Evolutionary conservation across 192 early-diverging fungal species (phyloP), one percentile per base, ranked within the genome.

Genomic region (Backusella psychrophila): DNA sequence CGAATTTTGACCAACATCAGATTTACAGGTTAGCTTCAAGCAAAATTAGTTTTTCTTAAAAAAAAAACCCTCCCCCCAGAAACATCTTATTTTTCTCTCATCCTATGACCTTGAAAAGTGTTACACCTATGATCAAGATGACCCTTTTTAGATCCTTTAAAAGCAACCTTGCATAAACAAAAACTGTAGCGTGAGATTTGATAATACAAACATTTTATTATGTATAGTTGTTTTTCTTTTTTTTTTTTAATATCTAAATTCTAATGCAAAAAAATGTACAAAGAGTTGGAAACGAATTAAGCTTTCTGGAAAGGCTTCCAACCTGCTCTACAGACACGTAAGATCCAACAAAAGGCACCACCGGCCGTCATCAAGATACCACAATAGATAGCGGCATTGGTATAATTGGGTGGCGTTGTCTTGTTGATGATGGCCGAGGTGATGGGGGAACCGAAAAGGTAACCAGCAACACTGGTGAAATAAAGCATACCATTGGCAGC

Each of bases 371-470:
- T 66, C 6, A 66, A 42, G 52, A 56, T 46, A 33, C 76, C 76
- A 21, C 69, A 56, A 71, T 70, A 77, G 29, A 65, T 65, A 19
- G 76, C 76, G 17, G 70, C 76, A 35, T 71, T 66, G 35, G 39
- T 23, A 49, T 77, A 77, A 63, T 63, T 63, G 23, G 56, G 56
- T 12, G 56, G 56, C 26, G 33, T 39, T 21, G 76, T 49, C 9
- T 44, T 69, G 15, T 67, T 65, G 14, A 85, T 75, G 26, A 82
- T 77, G 1, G 78, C 79, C 4, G 81, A 78, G 3, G 78, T 81
- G 44, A 85, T 80, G 5, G 84, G 84, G 1, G 78, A 78, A 59
- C 81, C 84, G 19, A 85, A 73, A 7, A 85, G 29, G 26, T 85
- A 82, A 12, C 84, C 84, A 49, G 82, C 78, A 14, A 78, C 44